Evolutionary conservation across 495 filamentous ascomycete genomes (phyloP).

Genomic region (Umbilicaria muhlenbergii): DNA sequence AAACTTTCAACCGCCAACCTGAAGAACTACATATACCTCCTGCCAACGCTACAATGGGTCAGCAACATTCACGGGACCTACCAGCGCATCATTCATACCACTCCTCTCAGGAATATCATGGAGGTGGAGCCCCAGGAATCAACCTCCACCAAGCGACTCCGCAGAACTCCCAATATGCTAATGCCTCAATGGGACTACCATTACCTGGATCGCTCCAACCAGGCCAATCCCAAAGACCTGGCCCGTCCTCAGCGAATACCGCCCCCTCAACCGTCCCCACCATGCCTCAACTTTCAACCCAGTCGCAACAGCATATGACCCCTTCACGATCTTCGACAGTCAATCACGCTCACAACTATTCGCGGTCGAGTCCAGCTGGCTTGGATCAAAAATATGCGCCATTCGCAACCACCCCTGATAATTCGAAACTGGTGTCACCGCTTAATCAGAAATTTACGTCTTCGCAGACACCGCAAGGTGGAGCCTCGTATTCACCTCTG

Average conservation of each 20-base stretch:
- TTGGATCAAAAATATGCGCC: constrained; percentile 60
- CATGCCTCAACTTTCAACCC: constrained; percentile 43
- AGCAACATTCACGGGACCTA: constrained; percentile 28
- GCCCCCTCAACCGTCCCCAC: constrained; percentile 55
- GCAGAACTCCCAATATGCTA: constrained; percentile 40
- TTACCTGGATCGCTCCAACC: constrained; percentile 64
- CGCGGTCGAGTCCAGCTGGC: constrained; percentile 70
- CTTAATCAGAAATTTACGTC: constrained; percentile 48
- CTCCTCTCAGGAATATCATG: constrained; percentile 32
- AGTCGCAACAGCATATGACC: constrained; percentile 41
- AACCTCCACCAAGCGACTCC: constrained; percentile 50
- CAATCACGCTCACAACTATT: constrained; percentile 56
- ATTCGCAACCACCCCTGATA: constrained; percentile 51
- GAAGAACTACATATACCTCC: constrained; percentile 73
- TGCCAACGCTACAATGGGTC: constrained; percentile 26
- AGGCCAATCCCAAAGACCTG: constrained; percentile 43
- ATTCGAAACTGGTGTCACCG: constrained; percentile 51
- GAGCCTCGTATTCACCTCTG: constrained; percentile 67
- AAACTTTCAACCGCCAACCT: constrained; percentile 34
- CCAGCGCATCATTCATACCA: constrained; percentile 34
- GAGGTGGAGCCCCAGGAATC: constrained; percentile 40
- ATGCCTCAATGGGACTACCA: constrained; percentile 17
- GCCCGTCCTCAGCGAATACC: constrained; percentile 51
- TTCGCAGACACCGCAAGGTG: constrained; percentile 51
- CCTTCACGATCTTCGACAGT: constrained; percentile 50